Percentiles rank a stretch among this genome's conserved stretches.
Conservation (phyloP, 2,329 filamentous ascomycete species). For the Ascocoryne sarcoides region DNA sequence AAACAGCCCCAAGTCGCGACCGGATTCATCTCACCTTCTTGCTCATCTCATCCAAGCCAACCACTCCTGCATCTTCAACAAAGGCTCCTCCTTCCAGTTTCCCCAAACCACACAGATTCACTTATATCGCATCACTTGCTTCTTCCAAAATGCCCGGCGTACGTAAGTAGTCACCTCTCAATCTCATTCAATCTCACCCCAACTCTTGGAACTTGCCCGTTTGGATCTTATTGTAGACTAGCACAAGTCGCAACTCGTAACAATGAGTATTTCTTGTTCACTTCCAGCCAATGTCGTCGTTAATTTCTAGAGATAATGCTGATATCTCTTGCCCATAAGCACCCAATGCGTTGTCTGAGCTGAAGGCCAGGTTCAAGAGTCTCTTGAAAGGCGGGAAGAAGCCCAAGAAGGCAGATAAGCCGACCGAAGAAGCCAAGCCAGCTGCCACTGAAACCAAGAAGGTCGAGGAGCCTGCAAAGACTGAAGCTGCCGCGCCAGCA, state of each 20-base stretch:
- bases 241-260: too few relatives aligned
- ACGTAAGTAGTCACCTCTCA: slow-evolving; percentile 19
- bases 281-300: background rate
- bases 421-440: slow-evolving; percentile 13
- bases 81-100: background rate
- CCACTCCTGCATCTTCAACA: background rate
- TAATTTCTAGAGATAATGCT: too few relatives aligned
- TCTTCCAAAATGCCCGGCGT: slow-evolving; percentile 24
- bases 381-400: slow-evolving; percentile 24
- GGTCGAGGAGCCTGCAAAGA: slow-evolving; percentile 9
- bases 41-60: too few relatives aligned
- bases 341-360: slow-evolving; percentile 22
- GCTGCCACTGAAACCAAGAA: slow-evolving; percentile 10
- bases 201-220: slow-evolving; percentile 1
- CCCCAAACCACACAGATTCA: background rate
- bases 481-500: slow-evolving; percentile 11
- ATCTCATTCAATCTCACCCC: slow-evolving; percentile 1
- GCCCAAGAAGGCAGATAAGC: slow-evolving; percentile 21
- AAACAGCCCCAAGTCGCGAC: too few relatives aligned
- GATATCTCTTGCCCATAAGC: too few relatives aligned
- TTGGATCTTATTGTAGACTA: too few relatives aligned
- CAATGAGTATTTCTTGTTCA: too few relatives aligned
- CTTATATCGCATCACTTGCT: slow-evolving; percentile 2
- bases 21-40: too few relatives aligned
- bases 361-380: slow-evolving; percentile 27